Evolutionary conservation across 2,329 filamentous ascomycete genomes (phyloP).

Genomic region (Aspergillus novoparasiticus): DNA sequence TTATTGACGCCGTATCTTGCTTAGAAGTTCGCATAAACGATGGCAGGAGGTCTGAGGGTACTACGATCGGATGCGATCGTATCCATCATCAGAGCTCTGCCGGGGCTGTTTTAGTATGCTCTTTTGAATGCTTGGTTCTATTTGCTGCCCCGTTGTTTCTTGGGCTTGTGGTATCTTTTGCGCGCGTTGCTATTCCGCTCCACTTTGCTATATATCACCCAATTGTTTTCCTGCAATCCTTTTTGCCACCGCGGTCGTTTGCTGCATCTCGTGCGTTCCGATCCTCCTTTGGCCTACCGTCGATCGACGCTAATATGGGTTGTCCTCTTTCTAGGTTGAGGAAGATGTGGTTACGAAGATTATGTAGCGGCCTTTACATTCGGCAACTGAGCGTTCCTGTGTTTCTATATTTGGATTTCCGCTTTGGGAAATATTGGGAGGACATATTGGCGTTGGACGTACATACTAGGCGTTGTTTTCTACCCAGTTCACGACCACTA

Average conservation of each 20-base stretch:
- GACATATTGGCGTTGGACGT: conserved; percentile 29
- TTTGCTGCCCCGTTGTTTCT: neutral
- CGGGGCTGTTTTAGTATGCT: neutral
- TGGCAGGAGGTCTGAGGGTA: neutral
- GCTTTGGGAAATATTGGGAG: conserved; percentile 15
- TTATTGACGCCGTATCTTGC: conserved; percentile 30
- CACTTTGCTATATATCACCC: conserved; percentile 2
- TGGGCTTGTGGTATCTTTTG: conserved; percentile 1
- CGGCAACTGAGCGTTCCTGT: conserved; percentile 26
- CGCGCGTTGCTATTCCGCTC: neutral
- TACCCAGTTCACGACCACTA: conserved; percentile 28
- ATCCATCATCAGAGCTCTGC: neutral
- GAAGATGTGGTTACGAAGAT: conserved; percentile 84
- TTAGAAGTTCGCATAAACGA: neutral
- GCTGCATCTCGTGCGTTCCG: conserved; percentile 4
- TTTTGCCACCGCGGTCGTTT: conserved; percentile 3
- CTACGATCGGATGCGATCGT: neutral
- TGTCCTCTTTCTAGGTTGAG: conserved; percentile 69
- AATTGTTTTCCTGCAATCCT: conserved; percentile 2
- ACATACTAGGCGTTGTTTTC: conserved; percentile 32
- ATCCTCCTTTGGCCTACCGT: neutral
- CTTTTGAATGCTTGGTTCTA: neutral
- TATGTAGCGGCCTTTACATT: conserved; percentile 60
- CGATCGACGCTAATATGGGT: conserved; percentile 43
- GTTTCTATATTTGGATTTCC: conserved; percentile 19